Evolutionary conservation across 2,329 filamentous ascomycete species (phyloP), one percentile per base, ranked within the genome.

Genomic region (Chrysoporthe cubensis): DNA sequence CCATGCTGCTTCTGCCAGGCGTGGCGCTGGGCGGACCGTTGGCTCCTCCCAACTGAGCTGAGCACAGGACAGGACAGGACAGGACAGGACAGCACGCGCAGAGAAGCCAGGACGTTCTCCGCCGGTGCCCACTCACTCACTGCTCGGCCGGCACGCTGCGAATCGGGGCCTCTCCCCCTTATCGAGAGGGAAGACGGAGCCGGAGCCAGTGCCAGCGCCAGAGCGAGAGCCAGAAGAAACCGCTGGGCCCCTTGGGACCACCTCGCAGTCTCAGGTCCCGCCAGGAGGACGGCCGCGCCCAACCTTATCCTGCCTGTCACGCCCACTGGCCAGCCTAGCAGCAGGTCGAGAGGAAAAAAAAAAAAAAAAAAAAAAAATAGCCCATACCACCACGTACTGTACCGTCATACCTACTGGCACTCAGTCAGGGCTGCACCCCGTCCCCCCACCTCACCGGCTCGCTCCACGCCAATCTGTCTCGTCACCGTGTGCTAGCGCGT

Each of bases 401-500:
- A 32, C 58, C 26, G 13, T 26, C 21, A 61, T 43, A n/a, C 40
- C 7, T n/a, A 13, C 14, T 57, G 32, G 32, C 11, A 21, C 32
- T 16, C 54, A 40, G 7, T 4, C 21, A 26, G 58, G 26, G 13
- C 32, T 46, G 21, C n/a, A 61, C 59, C 9, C 54, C 40, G 2
- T 21, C 18, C 57, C n/a, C 26, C 69, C 69, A 70, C 66, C 18
- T 43, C 34, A 62, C 48, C 34, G 48, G 48, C 48, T 42, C 46
- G 50, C 46, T 48, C 57, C 37, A 69, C 63, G 63, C 69, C 69
- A 67, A 67, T 69, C 66, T 70, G 69, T 63, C 59, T 66, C 62
- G 66, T 69, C 65, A 64, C 58, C 57, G 62, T 60, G 63, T 60
- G 48, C 68, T 69, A 69, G 68, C 66, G 62, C 44, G 1, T 52